A percentile compares a stretch with the other conserved stretches of the same genome.
Conservation (phyloP, 2,329 filamentous ascomycete species). For the Alternaria viburni region DNA sequence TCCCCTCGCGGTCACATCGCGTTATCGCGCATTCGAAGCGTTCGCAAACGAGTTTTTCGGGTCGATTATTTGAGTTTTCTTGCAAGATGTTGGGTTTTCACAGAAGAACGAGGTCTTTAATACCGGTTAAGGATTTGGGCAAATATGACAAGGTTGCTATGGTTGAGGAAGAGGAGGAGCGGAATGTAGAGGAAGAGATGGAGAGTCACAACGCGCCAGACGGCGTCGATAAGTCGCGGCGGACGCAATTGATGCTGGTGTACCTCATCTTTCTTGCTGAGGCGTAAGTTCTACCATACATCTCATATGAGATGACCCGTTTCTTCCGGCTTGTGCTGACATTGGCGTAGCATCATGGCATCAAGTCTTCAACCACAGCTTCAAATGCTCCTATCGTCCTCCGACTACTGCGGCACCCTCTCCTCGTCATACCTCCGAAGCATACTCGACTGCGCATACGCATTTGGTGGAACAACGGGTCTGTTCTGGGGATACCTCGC, state of each 20-base stretch:
- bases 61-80: slow-evolving; percentile 5
- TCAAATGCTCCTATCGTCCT: slow-evolving; percentile 53
- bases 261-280: slow-evolving; percentile 57
- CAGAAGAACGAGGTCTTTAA: slow-evolving; percentile 50
- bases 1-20: slow-evolving; percentile 16
- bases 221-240: slow-evolving; percentile 28
- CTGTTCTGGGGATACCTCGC: slow-evolving; percentile 55
- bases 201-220: slow-evolving; percentile 27
- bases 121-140: slow-evolving; percentile 51
- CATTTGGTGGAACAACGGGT: slow-evolving; percentile 54
- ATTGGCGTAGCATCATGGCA: slow-evolving; percentile 51
- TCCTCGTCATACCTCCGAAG: slow-evolving; percentile 55
- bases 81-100: slow-evolving; percentile 54
- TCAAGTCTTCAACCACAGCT: slow-evolving; percentile 57
- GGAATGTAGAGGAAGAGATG: slow-evolving; percentile 37
- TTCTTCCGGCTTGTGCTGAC: slow-evolving; percentile 11
- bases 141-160: slow-evolving; percentile 50
- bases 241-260: slow-evolving; percentile 51
- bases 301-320: not conserved
- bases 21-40: slow-evolving; percentile 16
- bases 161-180: slow-evolving; percentile 35
- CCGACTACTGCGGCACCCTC: slow-evolving; percentile 53
- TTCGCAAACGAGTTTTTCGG: slow-evolving; percentile 1
- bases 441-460: slow-evolving; percentile 57
- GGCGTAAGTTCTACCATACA: slow-evolving; percentile 42